These are phyloP conservation scores for Cyclanthera cordifolia DNA, from an alignment of 306 rosid genomes.

Conservation along the genomic window DNA sequence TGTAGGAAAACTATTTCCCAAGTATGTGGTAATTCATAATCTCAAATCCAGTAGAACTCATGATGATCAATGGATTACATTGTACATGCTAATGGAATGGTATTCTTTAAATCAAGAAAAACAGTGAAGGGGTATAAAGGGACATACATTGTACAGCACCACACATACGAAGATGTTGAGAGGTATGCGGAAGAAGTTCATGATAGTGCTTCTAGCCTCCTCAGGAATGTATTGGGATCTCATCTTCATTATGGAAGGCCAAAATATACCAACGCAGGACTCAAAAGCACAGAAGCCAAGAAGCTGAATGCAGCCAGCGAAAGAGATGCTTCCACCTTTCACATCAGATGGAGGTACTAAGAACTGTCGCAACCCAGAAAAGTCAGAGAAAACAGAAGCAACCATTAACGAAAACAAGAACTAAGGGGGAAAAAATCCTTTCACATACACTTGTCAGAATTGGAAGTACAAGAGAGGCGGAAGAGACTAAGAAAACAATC, in stretches of 20 bases:
- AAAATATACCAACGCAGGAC: constrained; percentile 87
- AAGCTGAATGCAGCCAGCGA: constrained; percentile 53
- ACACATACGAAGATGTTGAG: constrained; percentile 87
- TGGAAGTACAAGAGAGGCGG: constrained; percentile 68
- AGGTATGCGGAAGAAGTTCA: constrained; percentile 99
- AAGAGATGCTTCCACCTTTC: constrained; percentile 64
- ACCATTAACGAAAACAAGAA: background rate
- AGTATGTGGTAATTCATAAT: too few species aligned
- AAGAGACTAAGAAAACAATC: constrained; percentile 67
- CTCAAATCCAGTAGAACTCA: too few species aligned
- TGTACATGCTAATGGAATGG: constrained; percentile 1
- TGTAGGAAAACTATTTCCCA: too few species aligned
- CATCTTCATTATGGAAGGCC: constrained; percentile 99
- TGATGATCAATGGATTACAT: too few species aligned
- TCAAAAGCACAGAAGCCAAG: constrained; percentile 91
- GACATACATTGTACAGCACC: constrained; percentile 89
- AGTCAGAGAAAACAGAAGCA: background rate
- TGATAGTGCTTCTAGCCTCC: constrained; percentile 98
- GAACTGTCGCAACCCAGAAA: constrained; percentile 36
- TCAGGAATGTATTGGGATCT: constrained; percentile 97
- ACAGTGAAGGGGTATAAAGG: too few species aligned
- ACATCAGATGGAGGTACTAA: constrained; percentile 47
- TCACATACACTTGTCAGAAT: constrained; percentile 57
- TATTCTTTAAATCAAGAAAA: background rate
- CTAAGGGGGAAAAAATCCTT: background rate